phyloP scores from a whole-genome alignment of 257 asterid species.

The Capsicum baccatum region DNA sequence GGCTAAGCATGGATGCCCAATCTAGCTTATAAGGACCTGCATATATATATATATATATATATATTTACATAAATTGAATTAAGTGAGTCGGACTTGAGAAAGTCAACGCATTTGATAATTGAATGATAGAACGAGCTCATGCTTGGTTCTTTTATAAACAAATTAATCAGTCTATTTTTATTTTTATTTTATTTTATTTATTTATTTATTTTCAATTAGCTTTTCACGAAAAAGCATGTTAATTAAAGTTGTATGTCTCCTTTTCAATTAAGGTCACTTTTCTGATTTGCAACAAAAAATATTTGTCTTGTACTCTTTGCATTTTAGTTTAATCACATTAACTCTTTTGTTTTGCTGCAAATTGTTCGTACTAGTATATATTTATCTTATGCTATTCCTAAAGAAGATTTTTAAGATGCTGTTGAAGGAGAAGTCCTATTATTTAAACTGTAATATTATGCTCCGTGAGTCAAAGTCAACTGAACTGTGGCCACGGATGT shows the following conservation, averaged over 20 bases:
- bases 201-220: background rate
- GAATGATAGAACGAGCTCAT: background rate
- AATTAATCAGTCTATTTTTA: background rate
- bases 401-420: background rate
- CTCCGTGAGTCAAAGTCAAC: background rate
- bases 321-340: background rate
- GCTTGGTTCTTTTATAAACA: background rate
- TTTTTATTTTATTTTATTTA: background rate
- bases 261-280: background rate
- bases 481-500: background rate
- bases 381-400: too few species aligned
- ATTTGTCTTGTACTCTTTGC: background rate
- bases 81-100: background rate
- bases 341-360: background rate
- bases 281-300: background rate
- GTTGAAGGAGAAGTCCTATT: slow-evolving; percentile 7
- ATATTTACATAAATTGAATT: background rate
- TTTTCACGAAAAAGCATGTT: background rate
- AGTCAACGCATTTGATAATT: slow-evolving; percentile 2
- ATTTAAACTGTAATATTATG: background rate
- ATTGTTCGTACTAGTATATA: too few species aligned
- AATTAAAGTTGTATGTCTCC: background rate
- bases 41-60: background rate
- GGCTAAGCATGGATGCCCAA: background rate
- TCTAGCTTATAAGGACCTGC: background rate